These are phyloP conservation scores for Sporisorium reilianum DNA, from an alignment of 1,284 basidiomycete species.

Conservation along the genomic window DNA sequence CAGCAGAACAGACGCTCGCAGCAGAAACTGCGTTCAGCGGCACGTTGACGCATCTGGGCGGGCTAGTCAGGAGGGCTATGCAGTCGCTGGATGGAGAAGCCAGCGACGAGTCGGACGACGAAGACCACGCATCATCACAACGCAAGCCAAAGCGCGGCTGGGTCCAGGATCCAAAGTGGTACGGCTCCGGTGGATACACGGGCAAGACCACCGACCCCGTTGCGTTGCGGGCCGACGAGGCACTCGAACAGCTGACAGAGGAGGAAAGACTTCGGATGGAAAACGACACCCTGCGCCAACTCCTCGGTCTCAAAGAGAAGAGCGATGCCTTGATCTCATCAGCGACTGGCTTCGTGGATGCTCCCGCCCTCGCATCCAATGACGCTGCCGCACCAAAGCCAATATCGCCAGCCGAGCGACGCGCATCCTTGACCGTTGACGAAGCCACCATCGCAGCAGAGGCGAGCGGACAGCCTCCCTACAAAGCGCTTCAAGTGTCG, in stretches of 20 bases:
- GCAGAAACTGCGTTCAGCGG: slow-evolving; percentile 53
- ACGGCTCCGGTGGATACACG: slow-evolving; percentile 63
- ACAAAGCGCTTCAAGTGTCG: slow-evolving; percentile 36
- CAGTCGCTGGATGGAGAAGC: slow-evolving; percentile 57
- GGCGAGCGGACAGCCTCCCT: slow-evolving; percentile 45
- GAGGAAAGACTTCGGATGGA: slow-evolving; percentile 62
- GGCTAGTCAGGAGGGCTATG: slow-evolving; percentile 56
- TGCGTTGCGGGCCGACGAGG: slow-evolving; percentile 44
- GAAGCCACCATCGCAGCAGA: slow-evolving; percentile 49
- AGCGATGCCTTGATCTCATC: slow-evolving; percentile 37
- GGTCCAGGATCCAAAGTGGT: slow-evolving; percentile 57
- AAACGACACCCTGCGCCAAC: slow-evolving; percentile 62
- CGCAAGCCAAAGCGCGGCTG: slow-evolving; percentile 35
- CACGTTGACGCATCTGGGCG: slow-evolving; percentile 54
- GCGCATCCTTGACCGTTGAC: slow-evolving; percentile 46
- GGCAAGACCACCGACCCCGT: slow-evolving; percentile 56
- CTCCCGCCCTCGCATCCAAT: neutral
- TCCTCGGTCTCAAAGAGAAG: slow-evolving; percentile 56
- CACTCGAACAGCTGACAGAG: slow-evolving; percentile 60
- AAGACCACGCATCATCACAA: slow-evolving; percentile 9
- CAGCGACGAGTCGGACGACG: slow-evolving; percentile 27
- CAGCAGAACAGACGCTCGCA: slow-evolving; percentile 50
- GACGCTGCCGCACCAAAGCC: slow-evolving; percentile 13
- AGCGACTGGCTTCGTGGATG: neutral
- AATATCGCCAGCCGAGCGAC: slow-evolving; percentile 28